A percentile compares a stretch with the other conserved stretches of the same genome.
Conservation (phyloP, 805 yeast species). For the Candida silvicultrix region DNA sequence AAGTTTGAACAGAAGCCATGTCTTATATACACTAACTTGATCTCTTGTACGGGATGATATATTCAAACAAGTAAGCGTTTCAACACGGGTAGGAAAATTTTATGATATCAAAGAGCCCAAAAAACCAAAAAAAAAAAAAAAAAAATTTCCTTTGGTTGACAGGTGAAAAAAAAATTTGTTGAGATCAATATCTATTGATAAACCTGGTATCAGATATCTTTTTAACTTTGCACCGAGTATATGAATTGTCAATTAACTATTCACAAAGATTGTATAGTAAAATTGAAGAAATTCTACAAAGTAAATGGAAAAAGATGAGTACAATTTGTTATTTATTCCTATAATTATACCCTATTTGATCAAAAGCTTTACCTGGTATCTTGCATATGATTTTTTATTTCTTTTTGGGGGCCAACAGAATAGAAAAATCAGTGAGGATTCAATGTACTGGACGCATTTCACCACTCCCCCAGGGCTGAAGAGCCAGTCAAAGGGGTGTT, state of each 20-base stretch:
- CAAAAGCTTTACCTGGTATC: not conserved
- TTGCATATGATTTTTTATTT: not conserved
- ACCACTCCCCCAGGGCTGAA: not conserved
- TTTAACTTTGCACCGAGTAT: too few species aligned
- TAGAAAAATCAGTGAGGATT: too few species aligned
- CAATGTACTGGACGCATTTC: not conserved
- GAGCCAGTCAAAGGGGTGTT: not conserved
- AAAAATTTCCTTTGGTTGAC: not conserved
- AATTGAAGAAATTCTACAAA: too few species aligned
- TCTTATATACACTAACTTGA: too few species aligned
- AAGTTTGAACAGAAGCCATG: conserved; percentile 8
- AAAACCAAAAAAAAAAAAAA: not conserved
- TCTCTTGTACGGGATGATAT: too few species aligned
- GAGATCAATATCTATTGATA: not conserved
- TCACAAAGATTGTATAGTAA: too few species aligned
- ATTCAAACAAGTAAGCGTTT: too few species aligned
- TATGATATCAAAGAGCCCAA: too few species aligned
- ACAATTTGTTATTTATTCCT: too few species aligned
- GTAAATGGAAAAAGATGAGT: not conserved
- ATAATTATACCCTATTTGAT: too few species aligned
- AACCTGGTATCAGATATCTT: not conserved
- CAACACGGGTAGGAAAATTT: too few species aligned
- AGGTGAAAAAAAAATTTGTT: not conserved
- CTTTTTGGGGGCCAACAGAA: not conserved
- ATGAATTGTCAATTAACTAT: too few species aligned